These are phyloP conservation scores for Trametes hirsuta DNA, from an alignment of 1,284 basidiomycete genomes.

Conservation along the genomic window DNA sequence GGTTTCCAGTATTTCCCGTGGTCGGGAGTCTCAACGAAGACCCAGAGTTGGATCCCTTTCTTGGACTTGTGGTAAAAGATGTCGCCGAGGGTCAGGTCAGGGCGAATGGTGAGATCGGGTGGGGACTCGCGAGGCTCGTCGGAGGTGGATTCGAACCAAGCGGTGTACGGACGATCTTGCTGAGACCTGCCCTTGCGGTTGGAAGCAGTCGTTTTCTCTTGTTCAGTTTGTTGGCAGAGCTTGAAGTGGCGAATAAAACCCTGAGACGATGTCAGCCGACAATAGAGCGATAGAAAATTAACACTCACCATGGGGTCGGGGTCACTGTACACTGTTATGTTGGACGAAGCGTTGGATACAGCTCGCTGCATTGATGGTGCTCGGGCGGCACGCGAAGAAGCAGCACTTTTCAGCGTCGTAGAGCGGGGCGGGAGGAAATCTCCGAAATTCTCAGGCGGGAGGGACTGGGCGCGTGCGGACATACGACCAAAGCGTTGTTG, in stretches of 20 bases:
- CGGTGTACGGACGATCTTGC: background rate
- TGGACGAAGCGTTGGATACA: too few relatives aligned
- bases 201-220: background rate
- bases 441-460: background rate
- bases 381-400: too few relatives aligned
- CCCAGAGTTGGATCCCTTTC: background rate
- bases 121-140: background rate
- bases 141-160: background rate
- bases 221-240: background rate
- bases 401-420: too few relatives aligned
- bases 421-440: background rate
- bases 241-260: background rate
- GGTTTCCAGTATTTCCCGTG: background rate
- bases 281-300: background rate
- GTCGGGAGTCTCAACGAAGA: background rate
- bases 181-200: background rate
- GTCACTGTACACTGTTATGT: too few relatives aligned
- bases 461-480: background rate
- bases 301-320: too few relatives aligned
- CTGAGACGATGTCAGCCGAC: too few relatives aligned
- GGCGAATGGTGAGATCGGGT: background rate
- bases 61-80: background rate
- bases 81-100: background rate
- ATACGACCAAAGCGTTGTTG: too few relatives aligned
- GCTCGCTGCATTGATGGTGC: too few relatives aligned